Percentiles rank a stretch among this genome's conserved stretches.
Conservation (phyloP, 2,329 filamentous ascomycete species). For the Fusarium coffeatum region DNA sequence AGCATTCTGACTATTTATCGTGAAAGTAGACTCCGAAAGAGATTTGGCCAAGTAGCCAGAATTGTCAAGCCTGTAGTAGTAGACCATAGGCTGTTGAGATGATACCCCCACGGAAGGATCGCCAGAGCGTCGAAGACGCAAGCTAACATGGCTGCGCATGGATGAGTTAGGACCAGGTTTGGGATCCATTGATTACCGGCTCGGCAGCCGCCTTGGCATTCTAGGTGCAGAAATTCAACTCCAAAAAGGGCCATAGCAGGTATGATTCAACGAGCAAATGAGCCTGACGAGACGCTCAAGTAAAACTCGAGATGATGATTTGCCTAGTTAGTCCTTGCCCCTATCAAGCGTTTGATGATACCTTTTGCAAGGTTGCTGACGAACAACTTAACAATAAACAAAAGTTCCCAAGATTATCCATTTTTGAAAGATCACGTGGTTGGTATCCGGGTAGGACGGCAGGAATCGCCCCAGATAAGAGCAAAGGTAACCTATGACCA, state of each 20-base stretch:
- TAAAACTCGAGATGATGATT: not conserved
- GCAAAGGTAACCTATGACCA: not conserved
- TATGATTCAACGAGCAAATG: not conserved
- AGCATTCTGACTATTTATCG: too few relatives aligned
- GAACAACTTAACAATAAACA: slow-evolving; percentile 12
- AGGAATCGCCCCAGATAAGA: slow-evolving; percentile 15
- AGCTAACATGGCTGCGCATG: not conserved
- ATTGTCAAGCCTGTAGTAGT: too few relatives aligned
- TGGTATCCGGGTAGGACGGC: slow-evolving; percentile 16
- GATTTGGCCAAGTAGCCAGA: too few relatives aligned
- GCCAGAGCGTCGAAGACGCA: not conserved
- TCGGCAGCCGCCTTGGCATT: not conserved
- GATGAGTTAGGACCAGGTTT: not conserved
- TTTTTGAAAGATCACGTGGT: slow-evolving; percentile 19
- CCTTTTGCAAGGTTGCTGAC: slow-evolving; percentile 16
- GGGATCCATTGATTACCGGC: not conserved
- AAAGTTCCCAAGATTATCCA: slow-evolving; percentile 19
- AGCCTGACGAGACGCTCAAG: not conserved
- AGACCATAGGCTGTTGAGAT: too few relatives aligned
- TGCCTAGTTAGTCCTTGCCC: not conserved
- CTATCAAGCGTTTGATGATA: not conserved
- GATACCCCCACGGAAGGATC: not conserved
- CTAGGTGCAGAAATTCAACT: not conserved
- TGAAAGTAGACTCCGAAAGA: too few relatives aligned
- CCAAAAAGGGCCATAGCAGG: not conserved